A percentile compares a stretch with the other conserved stretches of the same genome.
Conservation (phyloP, 345 rosid genomes). For the Tarenaya hassleriana region DNA sequence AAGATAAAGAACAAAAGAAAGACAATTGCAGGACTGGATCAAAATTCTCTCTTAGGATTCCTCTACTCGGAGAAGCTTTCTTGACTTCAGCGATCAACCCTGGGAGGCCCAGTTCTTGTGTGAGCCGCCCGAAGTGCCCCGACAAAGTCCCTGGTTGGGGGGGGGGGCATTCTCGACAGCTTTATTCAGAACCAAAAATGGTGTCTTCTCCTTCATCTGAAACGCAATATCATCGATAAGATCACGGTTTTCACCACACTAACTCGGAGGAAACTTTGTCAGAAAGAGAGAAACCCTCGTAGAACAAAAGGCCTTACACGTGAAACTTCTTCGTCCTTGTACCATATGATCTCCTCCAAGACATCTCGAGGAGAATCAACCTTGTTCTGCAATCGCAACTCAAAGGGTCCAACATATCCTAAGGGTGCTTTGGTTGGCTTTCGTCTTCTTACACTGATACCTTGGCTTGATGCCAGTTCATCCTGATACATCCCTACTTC, state of each 20-base stretch:
- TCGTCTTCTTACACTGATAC: conserved; percentile 69
- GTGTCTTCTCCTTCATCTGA: conserved; percentile 58
- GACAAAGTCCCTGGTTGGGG: conserved; percentile 65
- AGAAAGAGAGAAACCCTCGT: background rate
- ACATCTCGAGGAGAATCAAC: conserved; percentile 65
- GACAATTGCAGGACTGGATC: conserved; percentile 40
- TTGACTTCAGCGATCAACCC: conserved; percentile 82
- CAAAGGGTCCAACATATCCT: conserved; percentile 83
- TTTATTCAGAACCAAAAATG: conserved; percentile 44
- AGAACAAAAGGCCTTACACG: conserved; percentile 43
- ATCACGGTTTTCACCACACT: too few species aligned
- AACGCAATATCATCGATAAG: conserved; percentile 5
- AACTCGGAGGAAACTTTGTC: background rate
- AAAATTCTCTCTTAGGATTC: conserved; percentile 64
- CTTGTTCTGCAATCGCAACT: conserved; percentile 52
- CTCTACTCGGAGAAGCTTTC: conserved; percentile 82
- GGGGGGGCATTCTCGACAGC: conserved; percentile 59
- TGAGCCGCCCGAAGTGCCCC: conserved; percentile 72
- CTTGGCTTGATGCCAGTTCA: conserved; percentile 73
- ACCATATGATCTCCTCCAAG: conserved; percentile 87
- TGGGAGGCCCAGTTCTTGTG: conserved; percentile 60
- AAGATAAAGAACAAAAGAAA: too few species aligned
- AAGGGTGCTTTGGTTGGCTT: conserved; percentile 65
- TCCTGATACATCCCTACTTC: conserved; percentile 67
- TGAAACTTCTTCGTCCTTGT: conserved; percentile 68